These are phyloP conservation scores for Lactarius pseudohatsudake DNA, from an alignment of 768 basidiomycete species.

Conservation along the genomic window DNA sequence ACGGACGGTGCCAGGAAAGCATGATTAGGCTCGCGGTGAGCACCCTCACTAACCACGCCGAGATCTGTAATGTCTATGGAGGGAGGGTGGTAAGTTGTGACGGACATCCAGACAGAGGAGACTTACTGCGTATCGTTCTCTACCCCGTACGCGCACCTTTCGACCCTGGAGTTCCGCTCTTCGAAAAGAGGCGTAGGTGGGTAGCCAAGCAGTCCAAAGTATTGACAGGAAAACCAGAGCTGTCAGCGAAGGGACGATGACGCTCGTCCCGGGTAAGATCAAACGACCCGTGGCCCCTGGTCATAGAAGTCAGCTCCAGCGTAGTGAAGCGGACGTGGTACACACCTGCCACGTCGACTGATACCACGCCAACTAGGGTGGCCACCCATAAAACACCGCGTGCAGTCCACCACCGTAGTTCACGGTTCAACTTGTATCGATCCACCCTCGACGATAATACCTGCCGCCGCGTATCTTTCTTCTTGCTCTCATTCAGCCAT, in stretches of 20 bases:
- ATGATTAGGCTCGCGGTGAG: slow-evolving; percentile 48
- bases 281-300: slow-evolving; percentile 19
- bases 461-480: slow-evolving; percentile 57
- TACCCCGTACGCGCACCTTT: slow-evolving; percentile 65
- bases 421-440: slow-evolving; percentile 45
- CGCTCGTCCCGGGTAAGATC: background rate
- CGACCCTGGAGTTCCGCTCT: slow-evolving; percentile 69
- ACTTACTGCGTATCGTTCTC: slow-evolving; percentile 60
- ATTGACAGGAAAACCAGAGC: slow-evolving; percentile 56
- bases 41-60: slow-evolving; percentile 58
- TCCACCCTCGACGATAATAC: slow-evolving; percentile 43
- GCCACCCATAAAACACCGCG: slow-evolving; percentile 67
- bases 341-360: slow-evolving; percentile 51
- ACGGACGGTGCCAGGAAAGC: slow-evolving; percentile 42
- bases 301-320: slow-evolving; percentile 6
- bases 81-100: background rate
- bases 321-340: background rate
- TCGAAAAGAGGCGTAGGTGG: slow-evolving; percentile 64
- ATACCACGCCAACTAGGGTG: slow-evolving; percentile 45
- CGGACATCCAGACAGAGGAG: background rate
- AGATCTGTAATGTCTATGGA: slow-evolving; percentile 56
- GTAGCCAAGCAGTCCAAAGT: slow-evolving; percentile 85
- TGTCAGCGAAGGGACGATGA: slow-evolving; percentile 42
- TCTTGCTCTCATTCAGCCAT: slow-evolving; percentile 64
- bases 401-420: slow-evolving; percentile 64